A percentile compares a stretch with the other conserved stretches of the same genome.
Conservation (phyloP, 2,329 filamentous ascomycete species). For the Pyricularia sp. region DNA sequence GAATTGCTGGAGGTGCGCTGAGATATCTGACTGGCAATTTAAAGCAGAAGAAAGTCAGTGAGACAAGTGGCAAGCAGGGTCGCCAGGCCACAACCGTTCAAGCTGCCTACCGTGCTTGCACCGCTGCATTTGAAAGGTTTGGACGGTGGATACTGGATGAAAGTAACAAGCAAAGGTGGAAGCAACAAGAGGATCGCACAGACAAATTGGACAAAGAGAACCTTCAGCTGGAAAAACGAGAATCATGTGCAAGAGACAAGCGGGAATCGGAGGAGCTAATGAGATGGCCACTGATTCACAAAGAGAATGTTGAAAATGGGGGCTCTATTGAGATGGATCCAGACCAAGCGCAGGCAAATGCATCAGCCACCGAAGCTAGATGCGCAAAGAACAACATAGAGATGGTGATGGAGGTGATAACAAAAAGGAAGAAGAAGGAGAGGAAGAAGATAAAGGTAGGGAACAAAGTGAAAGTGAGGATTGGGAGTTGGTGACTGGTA, state of each 20-base stretch:
- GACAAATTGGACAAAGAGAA: not conserved
- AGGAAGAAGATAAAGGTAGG: not conserved
- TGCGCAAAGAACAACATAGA: not conserved
- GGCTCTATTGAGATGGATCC: not conserved
- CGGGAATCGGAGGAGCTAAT: not conserved
- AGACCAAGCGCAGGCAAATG: not conserved
- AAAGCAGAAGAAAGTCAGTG: not conserved
- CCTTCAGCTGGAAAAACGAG: not conserved
- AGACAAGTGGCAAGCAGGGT: not conserved
- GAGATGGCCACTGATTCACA: not conserved
- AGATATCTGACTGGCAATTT: not conserved
- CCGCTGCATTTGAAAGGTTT: not conserved
- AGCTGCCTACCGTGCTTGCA: not conserved
- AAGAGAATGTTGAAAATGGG: not conserved
- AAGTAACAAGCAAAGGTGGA: not conserved
- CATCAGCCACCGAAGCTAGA: not conserved
- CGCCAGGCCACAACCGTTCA: not conserved
- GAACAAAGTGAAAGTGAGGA: not conserved
- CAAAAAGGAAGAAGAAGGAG: not conserved
- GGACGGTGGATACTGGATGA: not conserved
- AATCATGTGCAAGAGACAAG: not conserved
- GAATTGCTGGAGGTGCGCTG: not conserved
- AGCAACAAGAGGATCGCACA: not conserved
- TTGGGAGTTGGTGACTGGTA: not conserved
- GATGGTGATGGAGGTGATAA: not conserved